phyloP scores from a whole-genome alignment of 176 grass and related monocot genomes.

The Avena insularis region DNA sequence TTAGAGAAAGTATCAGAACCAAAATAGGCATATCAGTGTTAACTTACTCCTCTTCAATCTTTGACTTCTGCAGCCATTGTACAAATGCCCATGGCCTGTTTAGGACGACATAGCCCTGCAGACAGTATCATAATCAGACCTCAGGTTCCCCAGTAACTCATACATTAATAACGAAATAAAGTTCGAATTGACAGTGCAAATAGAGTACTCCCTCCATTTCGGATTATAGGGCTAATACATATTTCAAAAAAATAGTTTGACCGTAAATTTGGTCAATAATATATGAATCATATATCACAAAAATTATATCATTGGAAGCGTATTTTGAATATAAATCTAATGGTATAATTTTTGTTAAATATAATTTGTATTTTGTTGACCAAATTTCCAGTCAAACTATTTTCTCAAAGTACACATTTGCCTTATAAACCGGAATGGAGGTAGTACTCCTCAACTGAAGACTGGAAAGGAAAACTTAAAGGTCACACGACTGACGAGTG shows the following conservation, averaged over 20 bases:
- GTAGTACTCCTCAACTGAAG: conserved; percentile 11
- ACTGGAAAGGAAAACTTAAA: conserved; percentile 13
- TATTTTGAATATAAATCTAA: no score
- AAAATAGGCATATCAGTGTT: neutral
- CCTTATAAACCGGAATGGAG: no score
- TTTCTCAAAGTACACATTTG: no score
- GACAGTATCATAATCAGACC: conserved; percentile 21
- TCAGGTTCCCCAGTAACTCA: neutral
- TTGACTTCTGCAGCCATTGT: conserved; percentile 91
- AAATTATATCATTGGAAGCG: no score
- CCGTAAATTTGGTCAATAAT: no score
- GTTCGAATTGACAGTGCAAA: neutral
- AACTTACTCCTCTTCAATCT: conserved; percentile 91
- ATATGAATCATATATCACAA: no score
- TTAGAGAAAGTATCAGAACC: neutral
- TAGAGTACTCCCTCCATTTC: neutral
- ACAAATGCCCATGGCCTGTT: conserved; percentile 99
- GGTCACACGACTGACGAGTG: neutral
- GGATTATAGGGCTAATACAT: no score
- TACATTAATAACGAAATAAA: conserved; percentile 3
- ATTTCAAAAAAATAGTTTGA: no score
- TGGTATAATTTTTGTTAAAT: no score
- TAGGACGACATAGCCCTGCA: conserved; percentile 91
- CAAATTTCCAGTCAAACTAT: no score
- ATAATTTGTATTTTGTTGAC: no score